Percentiles rank a stretch among this genome's conserved stretches.
These are phyloP conservation scores for Termitomyces sp. DNA, from an alignment of 768 basidiomycete species.

Conservation along the genomic window DNA sequence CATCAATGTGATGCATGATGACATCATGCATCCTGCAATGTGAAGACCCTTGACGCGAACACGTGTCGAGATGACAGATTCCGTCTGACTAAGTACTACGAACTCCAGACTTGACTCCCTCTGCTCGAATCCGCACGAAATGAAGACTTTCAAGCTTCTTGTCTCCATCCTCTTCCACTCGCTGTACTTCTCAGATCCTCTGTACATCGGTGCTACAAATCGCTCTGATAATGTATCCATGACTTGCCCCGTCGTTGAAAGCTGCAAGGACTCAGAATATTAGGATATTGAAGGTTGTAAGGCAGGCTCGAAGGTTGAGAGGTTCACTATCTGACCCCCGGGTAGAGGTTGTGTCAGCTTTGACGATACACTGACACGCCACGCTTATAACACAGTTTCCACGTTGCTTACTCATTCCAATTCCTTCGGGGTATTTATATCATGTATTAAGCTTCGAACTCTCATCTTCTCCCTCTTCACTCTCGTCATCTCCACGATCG, in stretches of 20 bases:
- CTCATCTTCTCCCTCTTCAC: background rate
- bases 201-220: background rate
- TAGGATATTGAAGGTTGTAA: background rate
- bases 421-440: background rate
- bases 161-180: background rate
- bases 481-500: background rate
- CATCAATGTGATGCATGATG: too few species aligned
- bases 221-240: background rate
- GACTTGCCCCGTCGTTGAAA: background rate
- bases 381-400: background rate
- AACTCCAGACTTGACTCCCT: too few species aligned
- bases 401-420: constrained; percentile 1
- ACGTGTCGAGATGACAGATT: too few species aligned
- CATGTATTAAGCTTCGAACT: background rate
- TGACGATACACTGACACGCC: background rate
- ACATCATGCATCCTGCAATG: too few species aligned
- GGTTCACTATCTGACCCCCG: too few species aligned
- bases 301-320: background rate
- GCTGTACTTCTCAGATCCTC: background rate
- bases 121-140: background rate
- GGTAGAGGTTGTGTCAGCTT: background rate
- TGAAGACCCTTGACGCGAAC: too few species aligned
- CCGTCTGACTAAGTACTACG: too few species aligned
- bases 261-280: background rate
- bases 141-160: background rate